Evolutionary conservation across 2,329 filamentous ascomycete genomes (phyloP).

Genomic region (Aureobasidium sp.): DNA sequence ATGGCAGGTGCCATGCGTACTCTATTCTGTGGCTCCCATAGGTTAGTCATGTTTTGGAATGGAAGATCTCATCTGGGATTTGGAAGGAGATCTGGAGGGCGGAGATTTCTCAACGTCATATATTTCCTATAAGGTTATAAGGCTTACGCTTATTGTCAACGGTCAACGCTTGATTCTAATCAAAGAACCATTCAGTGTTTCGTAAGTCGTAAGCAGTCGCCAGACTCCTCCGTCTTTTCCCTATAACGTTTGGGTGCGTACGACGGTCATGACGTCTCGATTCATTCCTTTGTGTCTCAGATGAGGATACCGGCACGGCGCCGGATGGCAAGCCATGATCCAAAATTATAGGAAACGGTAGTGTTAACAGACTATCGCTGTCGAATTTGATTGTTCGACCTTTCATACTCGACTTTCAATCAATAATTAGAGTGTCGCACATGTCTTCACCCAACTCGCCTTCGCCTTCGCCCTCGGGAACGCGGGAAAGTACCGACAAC

Average conservation of each 20-base stretch:
- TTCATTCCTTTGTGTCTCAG: background rate
- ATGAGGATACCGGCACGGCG: background rate
- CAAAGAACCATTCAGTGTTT: background rate
- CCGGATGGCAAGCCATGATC: background rate
- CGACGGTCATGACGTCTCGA: background rate
- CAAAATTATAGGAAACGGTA: background rate
- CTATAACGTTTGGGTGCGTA: background rate
- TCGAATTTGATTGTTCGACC: background rate
- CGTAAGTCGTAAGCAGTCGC: background rate
- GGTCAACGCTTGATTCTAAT: background rate
- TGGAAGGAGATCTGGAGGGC: background rate
- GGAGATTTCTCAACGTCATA: background rate
- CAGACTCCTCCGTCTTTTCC: background rate
- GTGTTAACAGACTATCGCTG: background rate
- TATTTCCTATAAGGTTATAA: background rate
- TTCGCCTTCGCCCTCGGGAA: background rate
- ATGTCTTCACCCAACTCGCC: slow-evolving; percentile 1
- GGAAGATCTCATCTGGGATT: background rate
- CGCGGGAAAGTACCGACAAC: slow-evolving; percentile 1
- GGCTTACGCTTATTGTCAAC: background rate
- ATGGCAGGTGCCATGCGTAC: background rate
- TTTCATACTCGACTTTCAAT: background rate
- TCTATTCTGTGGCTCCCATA: background rate
- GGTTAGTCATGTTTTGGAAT: background rate
- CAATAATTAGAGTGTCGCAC: background rate